Evolutionary conservation across 1,284 basidiomycete genomes (phyloP).

Genomic region (Tetrapyrgos nigripes): DNA sequence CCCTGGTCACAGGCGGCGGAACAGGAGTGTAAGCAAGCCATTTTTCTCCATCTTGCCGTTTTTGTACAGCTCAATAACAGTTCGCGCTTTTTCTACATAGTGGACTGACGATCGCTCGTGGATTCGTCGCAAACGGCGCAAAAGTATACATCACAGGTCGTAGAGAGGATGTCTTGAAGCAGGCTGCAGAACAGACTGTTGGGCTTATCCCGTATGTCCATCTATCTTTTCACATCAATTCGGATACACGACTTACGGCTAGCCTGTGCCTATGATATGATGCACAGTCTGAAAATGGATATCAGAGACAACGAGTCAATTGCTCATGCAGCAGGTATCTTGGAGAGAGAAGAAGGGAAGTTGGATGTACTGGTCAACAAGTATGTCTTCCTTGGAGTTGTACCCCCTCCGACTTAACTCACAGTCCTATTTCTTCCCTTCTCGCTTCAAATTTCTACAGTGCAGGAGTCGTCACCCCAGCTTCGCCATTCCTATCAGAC

Average conservation of each 20-base stretch:
- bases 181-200: slow-evolving; percentile 20
- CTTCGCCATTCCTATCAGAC: background rate
- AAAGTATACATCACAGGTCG: slow-evolving; percentile 44
- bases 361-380: slow-evolving; percentile 42
- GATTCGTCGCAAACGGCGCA: slow-evolving; percentile 44
- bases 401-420: too few relatives aligned
- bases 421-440: too few relatives aligned
- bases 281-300: slow-evolving; percentile 15
- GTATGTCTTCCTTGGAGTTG: too few relatives aligned
- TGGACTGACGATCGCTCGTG: slow-evolving; percentile 45
- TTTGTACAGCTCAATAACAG: background rate
- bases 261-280: too few relatives aligned
- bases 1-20: slow-evolving; percentile 18
- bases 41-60: background rate
- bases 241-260: too few relatives aligned
- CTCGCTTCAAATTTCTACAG: too few relatives aligned
- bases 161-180: slow-evolving; percentile 28
- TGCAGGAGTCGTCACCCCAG: background rate
- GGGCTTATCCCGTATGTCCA: background rate
- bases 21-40: slow-evolving; percentile 31
- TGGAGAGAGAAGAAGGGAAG: slow-evolving; percentile 32
- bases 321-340: slow-evolving; percentile 27
- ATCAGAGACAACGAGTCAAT: slow-evolving; percentile 20
- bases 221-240: background rate
- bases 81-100: background rate